phyloP scores from a whole-genome alignment of 73 alveolate species.

The Diophrys appendiculata region DNA sequence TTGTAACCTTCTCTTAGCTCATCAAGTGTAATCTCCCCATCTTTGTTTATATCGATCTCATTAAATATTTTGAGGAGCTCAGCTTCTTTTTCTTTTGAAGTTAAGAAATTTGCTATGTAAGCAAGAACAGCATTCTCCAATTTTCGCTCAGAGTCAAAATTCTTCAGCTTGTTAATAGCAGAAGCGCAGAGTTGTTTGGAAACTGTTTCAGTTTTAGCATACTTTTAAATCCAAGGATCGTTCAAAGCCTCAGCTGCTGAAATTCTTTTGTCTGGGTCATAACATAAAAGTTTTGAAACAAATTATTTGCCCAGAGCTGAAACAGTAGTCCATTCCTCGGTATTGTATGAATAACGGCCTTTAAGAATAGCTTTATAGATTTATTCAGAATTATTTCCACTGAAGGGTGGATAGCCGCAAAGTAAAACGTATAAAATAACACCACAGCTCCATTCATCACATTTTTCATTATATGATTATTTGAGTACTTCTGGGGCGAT shows the following conservation, averaged over 20 bases:
- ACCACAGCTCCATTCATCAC: constrained; percentile 75
- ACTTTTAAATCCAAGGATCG: constrained; percentile 74
- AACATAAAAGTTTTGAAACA: constrained; percentile 56
- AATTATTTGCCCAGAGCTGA: constrained; percentile 70
- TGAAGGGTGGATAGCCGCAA: constrained; percentile 74
- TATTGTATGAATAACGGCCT: constrained; percentile 25
- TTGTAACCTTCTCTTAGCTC: constrained; percentile 54
- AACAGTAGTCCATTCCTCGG: constrained; percentile 67
- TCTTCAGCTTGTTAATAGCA: constrained; percentile 42
- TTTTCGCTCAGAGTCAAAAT: constrained; percentile 43
- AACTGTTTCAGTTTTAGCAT: constrained; percentile 25
- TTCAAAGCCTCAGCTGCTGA: constrained; percentile 66
- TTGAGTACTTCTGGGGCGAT: constrained; percentile 74
- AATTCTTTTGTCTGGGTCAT: constrained; percentile 62
- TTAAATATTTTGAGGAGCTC: constrained; percentile 27
- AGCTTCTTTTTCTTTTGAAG: constrained; percentile 36
- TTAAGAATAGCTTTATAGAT: constrained; percentile 51
- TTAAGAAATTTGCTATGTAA: constrained; percentile 52
- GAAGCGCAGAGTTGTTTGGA: constrained; percentile 38
- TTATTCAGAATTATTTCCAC: constrained; percentile 44
- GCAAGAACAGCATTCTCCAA: constrained; percentile 57
- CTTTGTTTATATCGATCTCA: constrained; percentile 35
- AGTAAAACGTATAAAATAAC: constrained; percentile 63
- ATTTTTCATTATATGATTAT: constrained; percentile 51
- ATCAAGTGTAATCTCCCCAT: constrained; percentile 50